phyloP scores from a whole-genome alignment of 352 stramenopile genomes.

The Phytophthora macrochlamydospora region DNA sequence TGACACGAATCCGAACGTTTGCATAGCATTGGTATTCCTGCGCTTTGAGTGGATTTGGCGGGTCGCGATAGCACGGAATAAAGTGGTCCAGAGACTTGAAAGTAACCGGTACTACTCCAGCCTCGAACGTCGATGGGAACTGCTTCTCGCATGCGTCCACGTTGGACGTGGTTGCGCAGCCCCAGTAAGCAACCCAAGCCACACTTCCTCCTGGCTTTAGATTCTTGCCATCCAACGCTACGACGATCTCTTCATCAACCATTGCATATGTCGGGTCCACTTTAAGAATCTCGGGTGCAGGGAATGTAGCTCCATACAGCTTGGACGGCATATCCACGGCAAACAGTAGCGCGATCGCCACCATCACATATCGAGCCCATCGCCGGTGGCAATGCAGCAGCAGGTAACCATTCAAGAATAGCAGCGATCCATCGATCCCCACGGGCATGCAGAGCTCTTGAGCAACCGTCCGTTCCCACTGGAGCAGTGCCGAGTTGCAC shows the following conservation, averaged over 20 bases:
- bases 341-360: conserved; percentile 47
- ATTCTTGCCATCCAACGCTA: conserved; percentile 72
- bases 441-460: conserved; percentile 67
- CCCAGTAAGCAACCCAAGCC: conserved; percentile 84
- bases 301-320: conserved; percentile 61
- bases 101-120: conserved; percentile 68
- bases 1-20: conserved; percentile 73
- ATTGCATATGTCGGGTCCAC: conserved; percentile 76
- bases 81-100: conserved; percentile 81
- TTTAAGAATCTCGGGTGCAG: conserved; percentile 52
- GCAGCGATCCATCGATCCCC: conserved; percentile 46
- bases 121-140: conserved; percentile 64
- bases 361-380: conserved; percentile 60
- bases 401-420: conserved; percentile 50
- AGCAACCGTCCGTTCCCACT: conserved; percentile 48
- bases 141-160: conserved; percentile 76
- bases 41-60: conserved; percentile 73
- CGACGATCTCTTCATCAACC: conserved; percentile 72
- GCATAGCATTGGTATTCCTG: conserved; percentile 79
- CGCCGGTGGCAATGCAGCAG: conserved; percentile 58
- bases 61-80: conserved; percentile 86
- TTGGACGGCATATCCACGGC: conserved; percentile 52
- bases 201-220: conserved; percentile 75
- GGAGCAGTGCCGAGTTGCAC: conserved; percentile 48
- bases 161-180: conserved; percentile 63